A percentile compares a stretch with the other conserved stretches of the same genome.
phyloP scores from a whole-genome alignment of 768 basidiomycete species.

The Pilatotrama ljubarskyi region DNA sequence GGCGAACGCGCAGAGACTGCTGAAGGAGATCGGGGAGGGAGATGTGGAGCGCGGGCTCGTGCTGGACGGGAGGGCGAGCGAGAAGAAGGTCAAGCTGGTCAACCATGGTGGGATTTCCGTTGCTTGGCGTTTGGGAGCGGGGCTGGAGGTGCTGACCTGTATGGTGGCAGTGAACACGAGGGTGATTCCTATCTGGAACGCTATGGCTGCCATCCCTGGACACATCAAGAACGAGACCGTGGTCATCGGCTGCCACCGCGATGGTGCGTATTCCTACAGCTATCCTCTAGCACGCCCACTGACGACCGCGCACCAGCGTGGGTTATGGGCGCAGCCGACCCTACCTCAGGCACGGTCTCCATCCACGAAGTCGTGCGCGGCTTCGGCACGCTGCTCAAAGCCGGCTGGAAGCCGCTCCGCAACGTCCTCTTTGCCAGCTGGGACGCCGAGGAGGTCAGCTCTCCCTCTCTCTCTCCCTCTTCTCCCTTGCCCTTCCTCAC shows the following conservation, averaged over 20 bases:
- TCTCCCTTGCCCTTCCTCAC: background rate
- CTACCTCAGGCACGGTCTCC: slow-evolving; percentile 77
- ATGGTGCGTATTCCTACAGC: slow-evolving; percentile 48
- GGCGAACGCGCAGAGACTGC: slow-evolving; percentile 68
- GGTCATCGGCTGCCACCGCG: slow-evolving; percentile 87
- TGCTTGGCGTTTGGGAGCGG: slow-evolving; percentile 48
- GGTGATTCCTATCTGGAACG: slow-evolving; percentile 90
- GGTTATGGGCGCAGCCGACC: slow-evolving; percentile 85
- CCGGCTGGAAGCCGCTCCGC: slow-evolving; percentile 85
- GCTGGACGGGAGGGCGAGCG: slow-evolving; percentile 52
- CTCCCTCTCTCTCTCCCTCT: background rate
- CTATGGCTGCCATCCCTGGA: slow-evolving; percentile 81
- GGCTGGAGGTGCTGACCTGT: background rate
- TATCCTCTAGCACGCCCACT: too few relatives aligned
- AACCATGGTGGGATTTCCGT: slow-evolving; percentile 56
- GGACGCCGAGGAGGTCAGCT: slow-evolving; percentile 70
- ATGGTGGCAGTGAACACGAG: slow-evolving; percentile 61
- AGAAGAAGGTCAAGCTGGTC: slow-evolving; percentile 49
- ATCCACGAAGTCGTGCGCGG: slow-evolving; percentile 78
- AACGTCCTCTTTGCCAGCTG: slow-evolving; percentile 77
- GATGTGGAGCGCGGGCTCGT: slow-evolving; percentile 42
- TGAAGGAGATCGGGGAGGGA: slow-evolving; percentile 47
- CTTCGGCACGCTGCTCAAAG: slow-evolving; percentile 63
- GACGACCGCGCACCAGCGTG: slow-evolving; percentile 34
- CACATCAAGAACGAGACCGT: slow-evolving; percentile 84